Conservation (phyloP, 2,329 filamentous ascomycete species). For the Leptosphaerulina australis region DNA sequence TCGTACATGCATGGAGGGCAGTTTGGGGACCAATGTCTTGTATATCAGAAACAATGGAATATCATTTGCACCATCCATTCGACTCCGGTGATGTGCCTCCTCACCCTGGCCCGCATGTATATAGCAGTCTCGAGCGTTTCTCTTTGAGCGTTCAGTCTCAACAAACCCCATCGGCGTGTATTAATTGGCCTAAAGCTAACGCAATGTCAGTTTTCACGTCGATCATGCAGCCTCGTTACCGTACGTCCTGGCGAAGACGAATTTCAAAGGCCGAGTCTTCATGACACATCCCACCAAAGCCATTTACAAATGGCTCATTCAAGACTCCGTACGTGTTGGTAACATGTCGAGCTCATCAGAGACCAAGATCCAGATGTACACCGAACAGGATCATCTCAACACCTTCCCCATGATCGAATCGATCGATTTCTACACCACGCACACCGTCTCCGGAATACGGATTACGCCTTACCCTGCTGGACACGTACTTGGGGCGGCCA, state of each 20-base stretch:
- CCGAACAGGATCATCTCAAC: constrained; percentile 90
- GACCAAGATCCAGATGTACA: constrained; percentile 76
- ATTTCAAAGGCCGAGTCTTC: constrained; percentile 94
- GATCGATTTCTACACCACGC: constrained; percentile 97
- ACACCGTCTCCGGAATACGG: constrained; percentile 93
- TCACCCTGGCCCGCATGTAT: constrained; percentile 28
- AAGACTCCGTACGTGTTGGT: constrained; percentile 90
- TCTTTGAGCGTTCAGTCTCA: not conserved
- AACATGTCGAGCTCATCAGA: constrained; percentile 69
- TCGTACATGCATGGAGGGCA: constrained; percentile 33
- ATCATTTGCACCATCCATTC: constrained; percentile 45
- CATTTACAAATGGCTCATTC: constrained; percentile 99
- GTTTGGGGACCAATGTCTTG: constrained; percentile 33
- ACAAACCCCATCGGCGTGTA: not conserved
- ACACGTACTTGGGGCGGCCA: constrained; percentile 96
- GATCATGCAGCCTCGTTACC: constrained; percentile 98
- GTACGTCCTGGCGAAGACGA: constrained; percentile 96
- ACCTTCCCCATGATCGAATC: constrained; percentile 95
- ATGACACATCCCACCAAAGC: constrained; percentile 99
- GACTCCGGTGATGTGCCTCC: constrained; percentile 46
- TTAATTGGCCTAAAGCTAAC: constrained; percentile 26
- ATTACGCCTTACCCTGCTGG: constrained; percentile 97
- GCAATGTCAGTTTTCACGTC: constrained; percentile 79
- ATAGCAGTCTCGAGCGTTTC: constrained; percentile 19
- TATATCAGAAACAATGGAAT: constrained; percentile 52